Conservation (phyloP, 148 eudicot genomes). For the Cornus florida region DNA sequence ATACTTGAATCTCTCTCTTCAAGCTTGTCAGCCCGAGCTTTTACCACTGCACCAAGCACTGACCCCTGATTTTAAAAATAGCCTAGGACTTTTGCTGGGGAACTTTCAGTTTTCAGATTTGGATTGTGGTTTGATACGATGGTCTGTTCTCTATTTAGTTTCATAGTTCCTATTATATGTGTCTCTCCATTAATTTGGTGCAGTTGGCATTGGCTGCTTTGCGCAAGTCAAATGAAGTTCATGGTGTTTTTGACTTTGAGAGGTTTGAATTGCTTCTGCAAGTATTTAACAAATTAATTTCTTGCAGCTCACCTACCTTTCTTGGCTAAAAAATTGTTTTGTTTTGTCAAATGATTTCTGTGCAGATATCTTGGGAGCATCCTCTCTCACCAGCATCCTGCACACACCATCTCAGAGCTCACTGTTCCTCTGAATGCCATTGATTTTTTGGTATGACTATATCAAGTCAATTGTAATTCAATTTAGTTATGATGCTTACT, state of each 20-base stretch:
- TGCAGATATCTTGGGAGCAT: conserved; percentile 69
- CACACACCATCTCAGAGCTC: conserved; percentile 59
- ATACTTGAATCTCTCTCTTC: too few relatives aligned
- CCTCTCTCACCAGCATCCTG: conserved; percentile 65
- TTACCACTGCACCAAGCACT: too few relatives aligned
- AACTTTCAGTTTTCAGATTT: too few relatives aligned
- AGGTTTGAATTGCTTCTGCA: conserved; percentile 40
- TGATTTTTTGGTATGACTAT: conserved; percentile 53
- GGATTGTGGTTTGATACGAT: background rate
- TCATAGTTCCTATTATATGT: background rate
- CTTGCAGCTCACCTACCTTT: background rate
- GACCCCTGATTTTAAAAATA: too few relatives aligned
- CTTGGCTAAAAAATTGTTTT: conserved; percentile 15
- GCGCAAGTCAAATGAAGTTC: conserved; percentile 60
- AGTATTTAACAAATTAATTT: background rate
- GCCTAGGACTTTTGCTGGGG: background rate
- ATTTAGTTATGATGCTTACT: background rate
- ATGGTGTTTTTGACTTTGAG: conserved; percentile 69
- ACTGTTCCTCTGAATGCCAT: conserved; percentile 54
- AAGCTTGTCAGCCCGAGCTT: too few relatives aligned
- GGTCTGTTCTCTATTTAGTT: too few relatives aligned
- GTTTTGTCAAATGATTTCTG: conserved; percentile 6
- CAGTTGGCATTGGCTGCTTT: conserved; percentile 93
- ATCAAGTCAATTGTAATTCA: conserved; percentile 1
- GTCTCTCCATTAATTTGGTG: conserved; percentile 16